Evolutionary conservation across 352 stramenopile species (phyloP), one percentile per base, ranked within the genome.

Genomic region (Phytophthora melonis): DNA sequence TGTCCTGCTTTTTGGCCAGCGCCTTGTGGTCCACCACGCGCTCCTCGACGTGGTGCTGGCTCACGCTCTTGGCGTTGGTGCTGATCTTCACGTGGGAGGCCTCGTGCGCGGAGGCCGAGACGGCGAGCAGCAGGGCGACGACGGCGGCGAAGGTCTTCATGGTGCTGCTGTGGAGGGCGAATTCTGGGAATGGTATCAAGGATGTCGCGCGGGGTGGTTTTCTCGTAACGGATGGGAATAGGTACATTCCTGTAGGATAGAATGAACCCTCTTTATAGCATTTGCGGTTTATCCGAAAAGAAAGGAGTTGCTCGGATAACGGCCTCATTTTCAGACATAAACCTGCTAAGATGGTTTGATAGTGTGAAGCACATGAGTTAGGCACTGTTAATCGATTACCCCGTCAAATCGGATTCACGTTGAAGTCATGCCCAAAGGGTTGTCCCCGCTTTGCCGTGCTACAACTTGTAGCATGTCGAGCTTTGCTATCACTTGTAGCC

Each of bases 1-100:
- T 80, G 41, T 84, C 69, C 65, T 77, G 74, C 58, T 81, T 81
- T 39, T 74, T 73, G 27, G 70, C 67, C 57, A 84, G 64, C 64
- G 41, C 36, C 41, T 50, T 50, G 43, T 75, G 58, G 66, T 73
- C 47, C 63, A 72, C 68, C 50, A 63, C 62, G 23, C 70, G 64
- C 57, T 80, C 66, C 58, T 78, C 66, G 1, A 71, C 59, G 45
- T 80, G 54, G 13, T 75, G 49, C 6, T 61, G 19, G 32, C 30
- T 56, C 50, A 58, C 49, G 23, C 55, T 14, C 49, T 81, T 68
- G 47, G 47, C 18, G 41, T 32, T 63, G 30, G 58, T 50, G 23
- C 72, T 66, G 36, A 80, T 45, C 32, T 68, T 70, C 9, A 80
- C 10, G 18, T 66, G 58, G 11, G 73, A 61, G 14, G 58, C 58